Base-by-base conservation (phyloP, 805 yeast species). In the Kuraishia borneana region DNA sequence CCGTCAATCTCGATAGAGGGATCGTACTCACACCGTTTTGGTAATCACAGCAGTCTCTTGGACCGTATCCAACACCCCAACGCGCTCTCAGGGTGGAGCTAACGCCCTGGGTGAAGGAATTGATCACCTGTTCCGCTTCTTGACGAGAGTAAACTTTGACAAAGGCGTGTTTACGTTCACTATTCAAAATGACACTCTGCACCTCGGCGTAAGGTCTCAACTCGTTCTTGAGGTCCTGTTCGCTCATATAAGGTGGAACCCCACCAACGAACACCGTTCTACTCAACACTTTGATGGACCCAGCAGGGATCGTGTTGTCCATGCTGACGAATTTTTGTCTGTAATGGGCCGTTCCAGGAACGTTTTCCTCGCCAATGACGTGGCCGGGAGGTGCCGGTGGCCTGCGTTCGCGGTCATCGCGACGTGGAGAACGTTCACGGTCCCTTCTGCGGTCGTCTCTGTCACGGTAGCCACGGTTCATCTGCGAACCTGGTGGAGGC, bases 51-150 rank as follows among this genome's bases (percentile, higher is more conserved):
- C 97, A 89, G 56, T 92, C 97, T 63, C 98, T 76, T 36, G 98
- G 98, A 4, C 98, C 98, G 51, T 83, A 92, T 1, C 98, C 98
- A 41, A 92, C 97, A 44, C 97, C 98, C 98, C 98, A 92, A 53
- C 96, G 72, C 4, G 94, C 83, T 58, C 97, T 73, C 45, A 92
- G 63, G 23, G 60, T 53, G 41, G 76, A 78, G 44, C 77, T 74
- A 49, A 75, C 75, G 38, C 51, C 47, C 28, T 56, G 56, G 21
- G 68, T 70, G 60, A 88, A 85, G 28, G 76, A 71, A 27, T 70
- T 65, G 38, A 85, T 69, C 10, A 87, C 87, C 40, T 66, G 72
- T 53, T 83, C 96, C 21, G 98, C 98, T 56, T 89, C 97, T 25
- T 66, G 69, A 58, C 98, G 73, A 17, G 94, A 83, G 53, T 82